Conservation (phyloP, 768 basidiomycete genomes). For the Rickenella mellea region DNA sequence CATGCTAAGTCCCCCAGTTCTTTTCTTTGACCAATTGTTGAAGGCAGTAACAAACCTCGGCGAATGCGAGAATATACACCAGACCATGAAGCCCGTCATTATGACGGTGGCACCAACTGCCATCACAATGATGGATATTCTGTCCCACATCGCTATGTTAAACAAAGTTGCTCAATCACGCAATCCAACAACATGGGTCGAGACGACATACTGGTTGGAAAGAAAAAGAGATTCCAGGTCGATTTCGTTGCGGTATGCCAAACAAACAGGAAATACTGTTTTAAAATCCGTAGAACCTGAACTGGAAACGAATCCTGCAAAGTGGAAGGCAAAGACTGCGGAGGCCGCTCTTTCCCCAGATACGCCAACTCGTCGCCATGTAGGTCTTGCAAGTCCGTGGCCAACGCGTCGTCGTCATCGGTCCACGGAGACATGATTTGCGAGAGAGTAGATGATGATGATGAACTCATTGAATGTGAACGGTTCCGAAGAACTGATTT, state of each 20-base stretch:
- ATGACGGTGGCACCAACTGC: slow-evolving; percentile 11
- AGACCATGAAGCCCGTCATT: slow-evolving; percentile 8
- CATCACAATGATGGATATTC: slow-evolving; percentile 9
- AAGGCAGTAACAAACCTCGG: slow-evolving; percentile 7
- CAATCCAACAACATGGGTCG: background rate
- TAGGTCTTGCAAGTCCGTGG: slow-evolving; percentile 4
- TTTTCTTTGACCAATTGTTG: slow-evolving; percentile 5
- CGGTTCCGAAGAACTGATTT: no score
- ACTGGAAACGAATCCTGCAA: slow-evolving; percentile 2
- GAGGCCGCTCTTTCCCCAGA: slow-evolving; percentile 6
- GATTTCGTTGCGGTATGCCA: slow-evolving; percentile 8
- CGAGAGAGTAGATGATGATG: no score
- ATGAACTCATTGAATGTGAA: no score
- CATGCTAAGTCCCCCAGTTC: slow-evolving; percentile 9
- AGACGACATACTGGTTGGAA: slow-evolving; percentile 9
- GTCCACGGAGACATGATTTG: no score
- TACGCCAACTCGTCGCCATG: slow-evolving; percentile 13
- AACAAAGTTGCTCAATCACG: background rate
- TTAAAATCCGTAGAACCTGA: slow-evolving; percentile 5
- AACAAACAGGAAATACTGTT: slow-evolving; percentile 7
- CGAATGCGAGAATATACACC: slow-evolving; percentile 9
- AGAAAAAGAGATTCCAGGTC: slow-evolving; percentile 7
- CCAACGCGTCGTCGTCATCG: no score
- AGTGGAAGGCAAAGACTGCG: background rate
- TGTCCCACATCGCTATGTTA: slow-evolving; percentile 9